phyloP scores from a whole-genome alignment of 2,329 filamentous ascomycete genomes.

The Teratosphaeriaceae sp. region DNA sequence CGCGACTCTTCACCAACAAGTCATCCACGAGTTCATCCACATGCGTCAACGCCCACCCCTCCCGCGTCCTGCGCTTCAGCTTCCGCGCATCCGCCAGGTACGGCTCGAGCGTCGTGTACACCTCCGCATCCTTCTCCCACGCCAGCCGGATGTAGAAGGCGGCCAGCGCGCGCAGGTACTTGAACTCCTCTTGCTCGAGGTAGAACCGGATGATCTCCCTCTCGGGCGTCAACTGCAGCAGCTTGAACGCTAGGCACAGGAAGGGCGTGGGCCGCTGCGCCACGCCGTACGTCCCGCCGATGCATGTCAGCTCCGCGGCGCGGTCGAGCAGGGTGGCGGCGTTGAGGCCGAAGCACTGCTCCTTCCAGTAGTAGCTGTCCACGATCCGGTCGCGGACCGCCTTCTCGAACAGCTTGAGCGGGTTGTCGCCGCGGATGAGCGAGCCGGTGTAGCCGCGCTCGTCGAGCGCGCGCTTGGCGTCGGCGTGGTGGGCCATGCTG shows the following conservation, averaged over 20 bases:
- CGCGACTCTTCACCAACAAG: constrained; percentile 76
- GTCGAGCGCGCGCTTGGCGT: constrained; percentile 72
- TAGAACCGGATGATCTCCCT: constrained; percentile 76
- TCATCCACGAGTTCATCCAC: constrained; percentile 95
- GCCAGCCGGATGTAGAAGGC: constrained; percentile 92
- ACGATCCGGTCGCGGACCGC: constrained; percentile 92
- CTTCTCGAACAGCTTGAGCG: constrained; percentile 93
- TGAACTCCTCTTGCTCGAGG: constrained; percentile 61
- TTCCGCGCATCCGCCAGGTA: constrained; percentile 78
- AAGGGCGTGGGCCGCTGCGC: constrained; percentile 87
- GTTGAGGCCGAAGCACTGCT: constrained; percentile 96
- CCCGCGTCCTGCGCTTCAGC: constrained; percentile 66
- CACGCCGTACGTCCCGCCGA: constrained; percentile 82
- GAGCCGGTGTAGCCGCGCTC: constrained; percentile 74
- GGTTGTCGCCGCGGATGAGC: constrained; percentile 84
- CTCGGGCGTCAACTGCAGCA: constrained; percentile 78
- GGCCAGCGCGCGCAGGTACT: constrained; percentile 81
- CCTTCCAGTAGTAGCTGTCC: constrained; percentile 96
- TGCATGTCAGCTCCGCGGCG: constrained; percentile 73
- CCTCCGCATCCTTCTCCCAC: constrained; percentile 71
- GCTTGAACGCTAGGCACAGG: constrained; percentile 88
- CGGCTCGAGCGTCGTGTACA: constrained; percentile 75
- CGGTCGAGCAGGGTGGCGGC: constrained; percentile 74
- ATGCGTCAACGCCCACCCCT: constrained; percentile 68
- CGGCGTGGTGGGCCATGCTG: constrained; percentile 59